Conservation (phyloP, 495 filamentous ascomycete species). For the Pyrenula massariospora region DNA sequence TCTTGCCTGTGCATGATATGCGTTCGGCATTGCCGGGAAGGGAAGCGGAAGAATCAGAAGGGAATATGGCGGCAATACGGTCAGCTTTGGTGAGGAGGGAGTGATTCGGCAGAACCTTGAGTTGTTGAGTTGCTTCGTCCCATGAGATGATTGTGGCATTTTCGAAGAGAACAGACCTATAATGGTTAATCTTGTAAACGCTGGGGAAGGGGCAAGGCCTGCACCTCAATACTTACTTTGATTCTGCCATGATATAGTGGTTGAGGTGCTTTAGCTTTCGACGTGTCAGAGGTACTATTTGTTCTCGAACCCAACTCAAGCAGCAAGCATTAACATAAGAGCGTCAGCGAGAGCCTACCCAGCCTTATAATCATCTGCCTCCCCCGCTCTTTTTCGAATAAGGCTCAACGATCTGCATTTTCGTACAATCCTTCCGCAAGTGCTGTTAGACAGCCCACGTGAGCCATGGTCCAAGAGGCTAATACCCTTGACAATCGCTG, state of each 20-base stretch:
- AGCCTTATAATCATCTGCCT: neutral
- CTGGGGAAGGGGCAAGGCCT: neutral
- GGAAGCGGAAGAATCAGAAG: slow-evolving; percentile 1
- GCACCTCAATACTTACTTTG: neutral
- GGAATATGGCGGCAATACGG: slow-evolving; percentile 20
- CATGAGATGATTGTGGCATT: slow-evolving; percentile 32
- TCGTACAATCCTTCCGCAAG: no score
- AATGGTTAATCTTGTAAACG: neutral
- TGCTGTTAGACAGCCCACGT: no score
- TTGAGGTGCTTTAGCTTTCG: neutral
- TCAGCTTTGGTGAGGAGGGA: slow-evolving; percentile 25
- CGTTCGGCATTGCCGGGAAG: slow-evolving; percentile 12
- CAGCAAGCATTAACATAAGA: neutral
- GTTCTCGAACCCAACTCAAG: neutral
- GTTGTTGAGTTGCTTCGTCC: slow-evolving; percentile 16
- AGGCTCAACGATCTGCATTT: no score
- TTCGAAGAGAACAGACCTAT: neutral
- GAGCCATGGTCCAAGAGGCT: no score
- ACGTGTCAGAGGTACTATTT: neutral
- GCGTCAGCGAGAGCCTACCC: neutral
- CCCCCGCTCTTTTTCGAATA: neutral
- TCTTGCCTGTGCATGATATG: slow-evolving; percentile 32
- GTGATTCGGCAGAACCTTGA: slow-evolving; percentile 25
- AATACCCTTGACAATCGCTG: no score
- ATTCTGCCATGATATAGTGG: neutral